Percentiles rank a stretch among this genome's conserved stretches.
Conservation (phyloP, 2,329 filamentous ascomycete species). For the Penicillium occitanis region DNA sequence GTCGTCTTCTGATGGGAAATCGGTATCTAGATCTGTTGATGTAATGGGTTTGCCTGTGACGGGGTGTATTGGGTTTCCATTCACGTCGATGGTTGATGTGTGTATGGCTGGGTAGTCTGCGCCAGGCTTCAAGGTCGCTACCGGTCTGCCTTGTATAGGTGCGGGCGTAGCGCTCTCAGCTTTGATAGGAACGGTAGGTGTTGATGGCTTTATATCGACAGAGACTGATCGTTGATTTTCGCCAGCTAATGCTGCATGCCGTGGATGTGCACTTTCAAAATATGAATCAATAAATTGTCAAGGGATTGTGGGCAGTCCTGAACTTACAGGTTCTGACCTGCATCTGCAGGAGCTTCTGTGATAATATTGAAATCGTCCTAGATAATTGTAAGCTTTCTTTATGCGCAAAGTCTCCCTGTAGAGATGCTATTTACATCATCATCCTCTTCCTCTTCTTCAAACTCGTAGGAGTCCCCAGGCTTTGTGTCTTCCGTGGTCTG, state of each 20-base stretch:
- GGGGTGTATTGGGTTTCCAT: slow-evolving; percentile 77
- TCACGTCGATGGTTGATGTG: slow-evolving; percentile 81
- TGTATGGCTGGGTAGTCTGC: slow-evolving; percentile 65
- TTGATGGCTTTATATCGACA: slow-evolving; percentile 40
- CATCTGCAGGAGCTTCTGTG: slow-evolving; percentile 48
- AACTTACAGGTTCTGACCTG: slow-evolving; percentile 40
- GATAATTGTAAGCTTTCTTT: slow-evolving; percentile 22
- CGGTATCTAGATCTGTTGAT: slow-evolving; percentile 72
- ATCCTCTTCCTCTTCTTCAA: slow-evolving; percentile 44
- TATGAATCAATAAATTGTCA: slow-evolving; percentile 25
- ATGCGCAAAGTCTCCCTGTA: background rate
- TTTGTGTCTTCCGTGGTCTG: slow-evolving; percentile 37
- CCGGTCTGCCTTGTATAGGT: slow-evolving; percentile 36
- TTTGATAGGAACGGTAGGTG: slow-evolving; percentile 31
- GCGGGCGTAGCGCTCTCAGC: slow-evolving; percentile 35
- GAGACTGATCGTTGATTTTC: slow-evolving; percentile 38
- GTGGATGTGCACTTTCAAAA: slow-evolving; percentile 38
- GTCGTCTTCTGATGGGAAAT: slow-evolving; percentile 69
- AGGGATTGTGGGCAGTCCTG: slow-evolving; percentile 10
- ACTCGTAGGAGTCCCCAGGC: slow-evolving; percentile 41
- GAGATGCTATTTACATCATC: slow-evolving; percentile 25
- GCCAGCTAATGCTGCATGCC: slow-evolving; percentile 38
- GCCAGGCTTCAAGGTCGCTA: slow-evolving; percentile 52
- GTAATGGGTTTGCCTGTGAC: slow-evolving; percentile 75
- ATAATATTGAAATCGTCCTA: slow-evolving; percentile 54